Percentiles rank a stretch among this genome's conserved stretches.
Conservation (phyloP, 2,329 filamentous ascomycete species). For the Penicillium sp. region DNA sequence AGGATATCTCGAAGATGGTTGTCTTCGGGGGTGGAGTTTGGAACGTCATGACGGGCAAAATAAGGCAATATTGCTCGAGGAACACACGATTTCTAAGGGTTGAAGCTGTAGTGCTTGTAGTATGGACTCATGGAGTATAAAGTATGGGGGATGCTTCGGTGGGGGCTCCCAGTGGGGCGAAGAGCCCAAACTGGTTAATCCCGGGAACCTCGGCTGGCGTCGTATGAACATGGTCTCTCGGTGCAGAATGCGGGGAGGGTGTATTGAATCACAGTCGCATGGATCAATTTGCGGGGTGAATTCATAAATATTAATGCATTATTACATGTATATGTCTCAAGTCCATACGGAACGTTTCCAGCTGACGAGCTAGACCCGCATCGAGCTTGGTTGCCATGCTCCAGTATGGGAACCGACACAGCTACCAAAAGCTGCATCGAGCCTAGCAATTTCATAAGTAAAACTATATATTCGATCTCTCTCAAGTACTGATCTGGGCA, state of each 20-base stretch:
- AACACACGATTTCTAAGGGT: background rate
- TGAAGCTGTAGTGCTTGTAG: background rate
- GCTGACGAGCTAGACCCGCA: no score
- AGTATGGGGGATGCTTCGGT: background rate
- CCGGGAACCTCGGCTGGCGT: conserved; percentile 9
- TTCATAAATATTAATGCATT: conserved; percentile 1
- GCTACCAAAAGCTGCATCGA: no score
- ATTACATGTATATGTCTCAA: background rate
- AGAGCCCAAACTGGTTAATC: background rate
- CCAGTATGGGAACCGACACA: background rate
- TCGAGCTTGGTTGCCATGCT: no score
- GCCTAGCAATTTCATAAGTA: no score
- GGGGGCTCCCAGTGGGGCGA: conserved; percentile 1
- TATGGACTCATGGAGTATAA: background rate
- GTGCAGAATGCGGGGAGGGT: background rate
- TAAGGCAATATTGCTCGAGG: background rate
- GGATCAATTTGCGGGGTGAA: no score
- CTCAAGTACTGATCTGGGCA: no score
- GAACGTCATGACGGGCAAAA: background rate
- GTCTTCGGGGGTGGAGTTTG: conserved; percentile 1
- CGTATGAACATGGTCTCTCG: background rate
- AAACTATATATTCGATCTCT: no score
- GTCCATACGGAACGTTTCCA: background rate
- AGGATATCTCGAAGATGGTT: conserved; percentile 28
- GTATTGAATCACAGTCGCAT: background rate